Evolutionary conservation across 2,329 filamentous ascomycete genomes (phyloP).

Genomic region (Aurifilum marmelostoma): DNA sequence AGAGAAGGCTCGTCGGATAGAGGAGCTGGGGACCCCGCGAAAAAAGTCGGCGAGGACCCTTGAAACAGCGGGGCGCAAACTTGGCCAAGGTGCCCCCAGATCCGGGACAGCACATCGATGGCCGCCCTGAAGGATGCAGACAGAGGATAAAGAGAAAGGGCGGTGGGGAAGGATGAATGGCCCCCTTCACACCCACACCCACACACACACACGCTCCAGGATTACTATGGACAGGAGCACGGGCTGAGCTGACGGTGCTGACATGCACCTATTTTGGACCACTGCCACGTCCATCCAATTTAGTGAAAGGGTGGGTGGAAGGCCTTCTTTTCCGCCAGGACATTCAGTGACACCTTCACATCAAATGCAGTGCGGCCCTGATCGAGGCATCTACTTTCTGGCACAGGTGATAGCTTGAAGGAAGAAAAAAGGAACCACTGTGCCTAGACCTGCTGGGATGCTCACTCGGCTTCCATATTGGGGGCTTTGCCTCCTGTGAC

Average conservation of each 20-base stretch:
- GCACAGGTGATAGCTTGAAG: not conserved
- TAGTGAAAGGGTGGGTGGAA: not conserved
- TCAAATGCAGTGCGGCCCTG: not conserved
- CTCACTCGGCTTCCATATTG: slow-evolving; percentile 7
- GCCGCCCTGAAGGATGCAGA: slow-evolving; percentile 4
- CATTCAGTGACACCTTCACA: not conserved
- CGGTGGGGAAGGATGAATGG: slow-evolving; percentile 12
- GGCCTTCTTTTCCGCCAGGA: not conserved
- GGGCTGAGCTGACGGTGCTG: slow-evolving; percentile 14
- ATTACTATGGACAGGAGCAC: not conserved
- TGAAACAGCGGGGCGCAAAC: not conserved
- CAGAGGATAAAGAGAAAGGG: slow-evolving; percentile 1
- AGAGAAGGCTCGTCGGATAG: not conserved
- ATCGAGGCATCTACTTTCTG: too few relatives aligned
- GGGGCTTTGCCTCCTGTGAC: not conserved
- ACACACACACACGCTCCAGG: too few relatives aligned
- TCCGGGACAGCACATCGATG: not conserved
- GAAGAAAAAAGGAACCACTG: not conserved
- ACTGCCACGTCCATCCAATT: not conserved
- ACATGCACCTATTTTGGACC: slow-evolving; percentile 15
- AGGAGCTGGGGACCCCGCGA: slow-evolving; percentile 18
- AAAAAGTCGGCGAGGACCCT: not conserved
- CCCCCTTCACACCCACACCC: not conserved
- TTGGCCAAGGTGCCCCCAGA: not conserved
- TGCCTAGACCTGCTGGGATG: slow-evolving; percentile 8